Evolutionary conservation across 2,329 filamentous ascomycete genomes (phyloP).

Genomic region (Pyrenophora seminiperda): DNA sequence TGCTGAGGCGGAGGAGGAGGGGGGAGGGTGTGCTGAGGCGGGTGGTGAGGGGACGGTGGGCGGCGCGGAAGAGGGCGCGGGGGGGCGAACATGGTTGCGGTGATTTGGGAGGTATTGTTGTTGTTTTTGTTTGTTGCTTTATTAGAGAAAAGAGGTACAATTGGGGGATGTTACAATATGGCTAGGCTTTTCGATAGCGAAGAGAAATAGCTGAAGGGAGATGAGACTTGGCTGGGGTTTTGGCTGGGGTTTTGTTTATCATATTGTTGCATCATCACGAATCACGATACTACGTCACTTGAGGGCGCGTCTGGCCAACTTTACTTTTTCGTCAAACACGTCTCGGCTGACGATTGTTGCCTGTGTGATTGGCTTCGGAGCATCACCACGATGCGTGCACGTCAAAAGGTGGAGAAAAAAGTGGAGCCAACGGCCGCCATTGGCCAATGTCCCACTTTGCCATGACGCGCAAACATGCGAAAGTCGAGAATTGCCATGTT

Average conservation of each 20-base stretch:
- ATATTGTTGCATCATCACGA: background rate
- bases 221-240: no score
- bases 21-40: background rate
- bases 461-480: slow-evolving; percentile 12
- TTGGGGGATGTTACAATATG: no score
- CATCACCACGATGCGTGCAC: background rate
- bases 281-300: background rate
- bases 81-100: slow-evolving; percentile 9
- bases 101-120: background rate
- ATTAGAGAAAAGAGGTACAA: background rate
- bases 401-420: background rate
- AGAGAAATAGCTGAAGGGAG: no score
- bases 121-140: background rate
- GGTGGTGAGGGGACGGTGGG: slow-evolving; percentile 5
- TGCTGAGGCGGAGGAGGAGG: background rate
- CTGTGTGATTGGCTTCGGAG: background rate
- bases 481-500: slow-evolving; percentile 3
- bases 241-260: background rate
- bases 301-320: background rate
- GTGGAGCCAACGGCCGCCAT: slow-evolving; percentile 1
- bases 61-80: slow-evolving; percentile 10
- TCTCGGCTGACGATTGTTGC: background rate
- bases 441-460: slow-evolving; percentile 14
- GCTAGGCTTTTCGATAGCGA: no score
- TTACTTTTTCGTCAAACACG: background rate